phyloP scores from a whole-genome alignment of 1,284 basidiomycete genomes.

The Microbotryomycetes sp. region DNA sequence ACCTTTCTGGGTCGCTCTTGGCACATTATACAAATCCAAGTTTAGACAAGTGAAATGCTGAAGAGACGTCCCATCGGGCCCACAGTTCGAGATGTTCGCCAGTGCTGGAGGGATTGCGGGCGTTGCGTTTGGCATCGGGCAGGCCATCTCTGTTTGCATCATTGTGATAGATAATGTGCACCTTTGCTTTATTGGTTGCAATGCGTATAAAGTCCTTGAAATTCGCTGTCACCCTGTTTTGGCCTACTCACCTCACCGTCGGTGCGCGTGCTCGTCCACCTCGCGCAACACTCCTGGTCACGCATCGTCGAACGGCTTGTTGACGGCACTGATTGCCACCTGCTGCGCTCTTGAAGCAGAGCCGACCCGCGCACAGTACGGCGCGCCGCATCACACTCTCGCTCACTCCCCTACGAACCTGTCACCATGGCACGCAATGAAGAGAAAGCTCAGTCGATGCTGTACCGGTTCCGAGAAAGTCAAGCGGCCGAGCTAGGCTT shows the following conservation, averaged over 20 bases:
- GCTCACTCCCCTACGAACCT: too few species aligned
- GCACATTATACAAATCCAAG: too few species aligned
- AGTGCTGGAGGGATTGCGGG: neutral
- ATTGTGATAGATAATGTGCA: neutral
- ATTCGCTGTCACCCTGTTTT: too few species aligned
- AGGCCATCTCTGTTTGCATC: neutral
- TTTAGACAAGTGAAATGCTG: too few species aligned
- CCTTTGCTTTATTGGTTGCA: too few species aligned
- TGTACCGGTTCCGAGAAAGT: slow-evolving; percentile 95
- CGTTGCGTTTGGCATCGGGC: neutral
- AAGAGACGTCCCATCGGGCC: too few species aligned
- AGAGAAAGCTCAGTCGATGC: slow-evolving; percentile 93
- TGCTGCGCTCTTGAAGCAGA: too few species aligned
- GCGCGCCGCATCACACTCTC: too few species aligned
- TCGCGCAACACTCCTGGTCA: neutral
- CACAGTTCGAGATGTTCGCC: neutral
- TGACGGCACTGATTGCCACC: neutral
- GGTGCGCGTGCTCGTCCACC: neutral
- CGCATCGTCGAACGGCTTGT: neutral
- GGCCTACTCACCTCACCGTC: too few species aligned
- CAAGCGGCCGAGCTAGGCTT: slow-evolving; percentile 92
- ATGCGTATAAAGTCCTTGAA: too few species aligned
- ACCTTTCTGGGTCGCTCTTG: too few species aligned
- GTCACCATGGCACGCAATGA: slow-evolving; percentile 75
- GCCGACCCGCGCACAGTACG: too few species aligned